phyloP scores from a whole-genome alignment of 2,329 filamentous ascomycete genomes.

The Phoma herbarum region DNA sequence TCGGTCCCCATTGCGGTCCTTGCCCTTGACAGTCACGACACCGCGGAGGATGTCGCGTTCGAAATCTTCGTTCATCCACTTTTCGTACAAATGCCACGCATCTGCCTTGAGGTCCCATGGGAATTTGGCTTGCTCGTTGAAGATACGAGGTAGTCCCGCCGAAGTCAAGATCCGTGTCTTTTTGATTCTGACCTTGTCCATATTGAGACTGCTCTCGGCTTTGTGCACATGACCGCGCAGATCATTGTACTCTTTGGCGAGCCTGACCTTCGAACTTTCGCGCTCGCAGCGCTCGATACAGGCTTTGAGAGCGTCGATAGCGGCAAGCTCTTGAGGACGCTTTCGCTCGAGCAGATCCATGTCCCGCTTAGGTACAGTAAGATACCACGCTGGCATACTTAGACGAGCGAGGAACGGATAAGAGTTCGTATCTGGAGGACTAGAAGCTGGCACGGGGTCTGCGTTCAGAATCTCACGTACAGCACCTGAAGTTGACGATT shows the following conservation, averaged over 20 bases:
- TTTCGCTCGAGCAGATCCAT: conserved; percentile 23
- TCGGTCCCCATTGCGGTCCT: conserved; percentile 36
- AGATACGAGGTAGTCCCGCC: conserved; percentile 54
- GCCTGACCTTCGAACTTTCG: conserved; percentile 2
- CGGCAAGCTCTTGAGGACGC: conserved; percentile 23
- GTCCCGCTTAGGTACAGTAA: conserved; percentile 10
- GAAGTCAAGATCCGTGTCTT: conserved; percentile 48
- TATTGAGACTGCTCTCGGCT: conserved; percentile 46
- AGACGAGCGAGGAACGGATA: conserved; percentile 3
- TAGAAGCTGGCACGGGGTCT: conserved; percentile 3
- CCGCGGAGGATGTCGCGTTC: conserved; percentile 58
- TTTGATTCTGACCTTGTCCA: conserved; percentile 45
- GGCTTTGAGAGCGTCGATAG: conserved; percentile 37
- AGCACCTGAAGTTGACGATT: conserved; percentile 14
- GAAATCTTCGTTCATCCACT: conserved; percentile 56
- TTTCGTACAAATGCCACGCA: conserved; percentile 56
- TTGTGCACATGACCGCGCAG: conserved; percentile 52
- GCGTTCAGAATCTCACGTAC: not conserved
- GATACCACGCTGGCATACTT: conserved; percentile 28
- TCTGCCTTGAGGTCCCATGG: conserved; percentile 60
- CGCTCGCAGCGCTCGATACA: conserved; percentile 34
- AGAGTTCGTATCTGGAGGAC: not conserved
- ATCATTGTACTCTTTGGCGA: conserved; percentile 35
- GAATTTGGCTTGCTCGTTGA: conserved; percentile 43
- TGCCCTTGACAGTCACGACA: conserved; percentile 40